Evolutionary conservation across 176 grass and related monocot genomes (phyloP), one percentile per base, ranked within the genome.

Genomic region (Poa pratensis): DNA sequence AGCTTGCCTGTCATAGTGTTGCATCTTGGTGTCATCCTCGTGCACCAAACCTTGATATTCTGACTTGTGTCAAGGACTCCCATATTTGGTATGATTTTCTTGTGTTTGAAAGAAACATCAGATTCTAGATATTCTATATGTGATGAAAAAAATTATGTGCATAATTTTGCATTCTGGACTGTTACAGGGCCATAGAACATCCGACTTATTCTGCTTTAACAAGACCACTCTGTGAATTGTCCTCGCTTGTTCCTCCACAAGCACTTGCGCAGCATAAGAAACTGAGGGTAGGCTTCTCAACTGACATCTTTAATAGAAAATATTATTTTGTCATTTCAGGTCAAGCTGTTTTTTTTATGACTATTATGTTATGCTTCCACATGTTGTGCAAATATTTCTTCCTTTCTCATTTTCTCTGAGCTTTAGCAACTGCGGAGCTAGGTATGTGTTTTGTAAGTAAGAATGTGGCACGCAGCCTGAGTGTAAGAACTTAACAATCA

Each of bases 1-100:
- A 94, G 87, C 94, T 99, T 94, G 90, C 97, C 84, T 99, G 96
- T 46, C 96, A 99, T 78, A 99, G 96, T 84, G 93, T 99, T 83
- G 87, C 93, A 94, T 99, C 96, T n/a, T 99, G 96, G 96, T 96
- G 93, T 50, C 96, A 99, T 88, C 93, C 96, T 75, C 89, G 93
- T 49, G 96, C 93, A 87, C 96, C 93, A 87, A 99, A 96, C 86
- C 94, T 96, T 92, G 94, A 99, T 92, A 99, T 99, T 86, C 88
- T 99, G 73, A 96, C 96, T 88, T 99, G 96, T 89, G 96, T 96
- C 42, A 99, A 96, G 87, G 96, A 99, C 82, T 99, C 96, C 30
- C 96, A 99, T 89, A 99, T 99, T 72, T 99, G 94, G 96, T 99
- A 96, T 58, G n/a, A 19, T 63, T 83, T 77, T 81, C 28, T 48